Evolutionary conservation across 805 yeast species (phyloP), one percentile per base, ranked within the genome.

Genomic region (Metschnikowia baotianmanensis): DNA sequence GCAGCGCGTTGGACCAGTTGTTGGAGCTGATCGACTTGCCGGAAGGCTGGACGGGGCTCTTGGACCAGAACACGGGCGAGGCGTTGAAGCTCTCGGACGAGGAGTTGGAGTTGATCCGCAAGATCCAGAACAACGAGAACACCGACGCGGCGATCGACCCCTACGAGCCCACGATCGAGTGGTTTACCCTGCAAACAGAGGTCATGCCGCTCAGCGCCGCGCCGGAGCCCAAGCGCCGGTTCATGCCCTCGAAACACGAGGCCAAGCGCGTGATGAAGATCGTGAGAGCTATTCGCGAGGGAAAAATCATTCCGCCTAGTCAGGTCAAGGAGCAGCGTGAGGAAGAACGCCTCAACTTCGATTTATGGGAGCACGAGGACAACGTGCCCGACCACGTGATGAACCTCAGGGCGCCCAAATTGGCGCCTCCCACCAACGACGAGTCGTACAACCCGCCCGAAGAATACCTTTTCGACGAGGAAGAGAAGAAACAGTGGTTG

Each of bases 371-470:
- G 35, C 78, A 77, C 34, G 67, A 63, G 31, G 66, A 65, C 30
- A 58, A 52, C 28, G 61, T 72, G 4, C 65, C 67, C 26, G 96
- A 89, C 57, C 96, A 90, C 63, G 71, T 88, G 34, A 89, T 89
- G 96, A 88, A 80, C 48, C 71, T 91, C 53, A 80, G 96, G 59
- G 99, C 99, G 12, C 99, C 99, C 28, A 91, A 93, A 63, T 53
- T 88, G 54, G 81, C 96, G 12, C 98, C 97, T 25, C 99, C 99
- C 43, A 87, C 97, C 1, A 80, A 93, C 59, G 99, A 91, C 52
- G 96, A 91, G 69, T 82, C 93, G 55, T 93, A 93, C 64, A 93
- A 93, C 59, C 99, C 99, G 26, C 99, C 99, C 5, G 96, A 76
- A 57, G 99, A 93, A 70, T 93, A 93, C 57, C 67, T 93, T 51